Base-by-base conservation (phyloP, 176 grass and related monocot species). In the Triticum dicoccoides region DNA sequence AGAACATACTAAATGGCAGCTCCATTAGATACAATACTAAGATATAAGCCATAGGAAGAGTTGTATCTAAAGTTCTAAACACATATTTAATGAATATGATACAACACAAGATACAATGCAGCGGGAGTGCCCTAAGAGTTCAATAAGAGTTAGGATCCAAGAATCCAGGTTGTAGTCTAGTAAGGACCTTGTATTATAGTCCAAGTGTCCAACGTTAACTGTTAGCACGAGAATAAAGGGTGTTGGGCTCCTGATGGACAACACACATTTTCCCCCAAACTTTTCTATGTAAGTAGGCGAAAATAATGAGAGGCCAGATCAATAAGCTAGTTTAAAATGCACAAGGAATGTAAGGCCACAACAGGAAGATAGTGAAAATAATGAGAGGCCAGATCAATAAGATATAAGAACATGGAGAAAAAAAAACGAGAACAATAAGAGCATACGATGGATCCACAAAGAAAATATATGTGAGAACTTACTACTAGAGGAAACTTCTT, bases 401-500 rank as follows among this genome's bases (percentile, higher is more conserved):
- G 35, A 63, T 54, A 69, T 56, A 78, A 77, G 21, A 78, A 35
- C 14, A 74, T 11, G 15, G 37, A 73, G 13, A 59, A 83, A 63
- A 56, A 10, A 1, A 73, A 78, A 34, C 33, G 64, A 24, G 51
- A 83, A 47, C 12, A 79, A 49, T 75, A 49, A 51, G 42, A 49
- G 11, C 38, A 72, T 52, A 79, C 5, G 25, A 3, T 87, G 32
- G 34, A 58, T 42, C 56, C 45, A 71, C 33, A 80, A 66, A 75
- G 38, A 73, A 47, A 24, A 18, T 56, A 83, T 61, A 77, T 49
- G 45, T 15, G 72, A 52, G 52, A 87, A 83, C 91, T 92, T 95
- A 94, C 96, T 90, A 78, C 93, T 96, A 82, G 96, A 95, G 58
- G 96, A 94, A 77, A 44, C 10, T 44, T 44, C 42, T 44, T 44